phyloP scores from a whole-genome alignment of 805 yeast genomes.

The Lipomyces sp. region DNA sequence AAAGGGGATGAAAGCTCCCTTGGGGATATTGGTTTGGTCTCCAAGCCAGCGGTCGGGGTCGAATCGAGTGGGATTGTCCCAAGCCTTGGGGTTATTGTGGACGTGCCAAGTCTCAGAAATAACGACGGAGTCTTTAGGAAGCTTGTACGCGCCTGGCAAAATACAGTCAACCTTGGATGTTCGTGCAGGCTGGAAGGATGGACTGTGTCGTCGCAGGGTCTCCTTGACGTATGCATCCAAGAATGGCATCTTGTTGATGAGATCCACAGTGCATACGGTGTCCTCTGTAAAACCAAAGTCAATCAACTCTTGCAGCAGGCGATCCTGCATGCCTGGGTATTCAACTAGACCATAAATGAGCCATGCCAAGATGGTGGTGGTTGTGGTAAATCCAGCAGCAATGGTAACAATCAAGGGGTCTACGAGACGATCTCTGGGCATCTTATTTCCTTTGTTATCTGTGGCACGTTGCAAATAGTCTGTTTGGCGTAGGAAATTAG shows the following conservation, averaged over 20 bases:
- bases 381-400: neutral
- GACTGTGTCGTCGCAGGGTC: neutral
- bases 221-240: neutral
- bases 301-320: neutral
- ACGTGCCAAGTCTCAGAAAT: neutral
- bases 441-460: neutral
- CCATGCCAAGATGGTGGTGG: neutral
- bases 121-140: neutral
- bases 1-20: neutral
- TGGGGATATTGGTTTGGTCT: too few species aligned
- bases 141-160: neutral
- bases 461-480: neutral
- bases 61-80: neutral
- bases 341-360: neutral
- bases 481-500: neutral
- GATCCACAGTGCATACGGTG: neutral
- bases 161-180: neutral
- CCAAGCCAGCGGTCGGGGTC: constrained; percentile 1
- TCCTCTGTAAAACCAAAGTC: neutral
- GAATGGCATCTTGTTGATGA: neutral
- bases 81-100: neutral
- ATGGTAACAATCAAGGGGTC: neutral
- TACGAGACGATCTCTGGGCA: neutral
- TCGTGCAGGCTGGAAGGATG: neutral
- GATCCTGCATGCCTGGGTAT: neutral